phyloP scores from a whole-genome alignment of 768 basidiomycete species.

The Calvatia gigantea region DNA sequence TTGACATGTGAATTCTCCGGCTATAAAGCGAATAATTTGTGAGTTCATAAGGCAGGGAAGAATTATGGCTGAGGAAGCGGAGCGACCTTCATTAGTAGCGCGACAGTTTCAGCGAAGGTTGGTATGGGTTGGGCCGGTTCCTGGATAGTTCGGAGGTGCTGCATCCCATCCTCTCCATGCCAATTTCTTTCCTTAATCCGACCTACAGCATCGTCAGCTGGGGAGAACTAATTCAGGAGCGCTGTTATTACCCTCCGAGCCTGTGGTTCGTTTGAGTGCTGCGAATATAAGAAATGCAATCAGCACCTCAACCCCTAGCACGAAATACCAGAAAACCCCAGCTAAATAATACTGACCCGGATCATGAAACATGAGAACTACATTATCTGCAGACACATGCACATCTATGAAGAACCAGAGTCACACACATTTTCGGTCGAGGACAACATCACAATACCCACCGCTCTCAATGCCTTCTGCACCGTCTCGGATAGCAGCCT shows the following conservation, averaged over 20 bases:
- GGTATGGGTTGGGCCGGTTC: constrained; percentile 85
- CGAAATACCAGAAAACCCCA: constrained; percentile 2
- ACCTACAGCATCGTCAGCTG: constrained; percentile 38
- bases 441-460: constrained; percentile 33
- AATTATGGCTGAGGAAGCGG: background rate
- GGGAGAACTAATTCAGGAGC: constrained; percentile 10
- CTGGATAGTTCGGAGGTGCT: constrained; percentile 77
- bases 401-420: constrained; percentile 64
- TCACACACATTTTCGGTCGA: constrained; percentile 51
- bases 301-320: background rate
- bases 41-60: background rate
- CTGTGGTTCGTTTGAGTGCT: constrained; percentile 78
- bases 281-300: constrained; percentile 18
- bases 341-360: constrained; percentile 46
- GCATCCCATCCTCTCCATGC: constrained; percentile 65
- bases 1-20: constrained; percentile 73
- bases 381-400: constrained; percentile 83
- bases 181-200: constrained; percentile 69
- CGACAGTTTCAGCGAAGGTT: constrained; percentile 82
- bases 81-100: constrained; percentile 70
- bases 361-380: constrained; percentile 96
- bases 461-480: constrained; percentile 97
- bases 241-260: constrained; percentile 52
- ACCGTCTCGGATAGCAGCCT: constrained; percentile 91
- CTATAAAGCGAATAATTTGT: constrained; percentile 25